Percentiles rank a stretch among this genome's conserved stretches.
These are phyloP conservation scores for Hypomontagnella monticulosa DNA, from an alignment of 495 filamentous ascomycete species.

Conservation along the genomic window DNA sequence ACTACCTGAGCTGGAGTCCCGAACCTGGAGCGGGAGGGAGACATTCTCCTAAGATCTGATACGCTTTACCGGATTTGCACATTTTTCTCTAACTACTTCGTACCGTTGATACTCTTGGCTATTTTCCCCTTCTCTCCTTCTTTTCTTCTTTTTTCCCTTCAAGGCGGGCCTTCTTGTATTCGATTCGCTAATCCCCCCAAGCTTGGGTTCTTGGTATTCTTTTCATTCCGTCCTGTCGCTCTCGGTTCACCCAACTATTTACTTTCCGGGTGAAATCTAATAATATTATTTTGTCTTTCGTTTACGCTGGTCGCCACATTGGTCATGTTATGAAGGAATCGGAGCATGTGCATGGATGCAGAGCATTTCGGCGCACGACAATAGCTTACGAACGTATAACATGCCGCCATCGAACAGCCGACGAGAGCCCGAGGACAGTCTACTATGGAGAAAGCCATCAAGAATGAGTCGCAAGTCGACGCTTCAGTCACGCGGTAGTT, in stretches of 20 bases:
- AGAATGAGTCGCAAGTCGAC: slow-evolving; percentile 26
- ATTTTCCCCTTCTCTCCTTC: slow-evolving; percentile 41
- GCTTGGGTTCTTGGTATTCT: slow-evolving; percentile 36
- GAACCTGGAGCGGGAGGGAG: slow-evolving; percentile 37
- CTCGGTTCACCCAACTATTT: slow-evolving; percentile 15
- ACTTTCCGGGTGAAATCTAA: slow-evolving; percentile 17
- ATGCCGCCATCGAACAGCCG: slow-evolving; percentile 39
- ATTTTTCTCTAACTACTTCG: slow-evolving; percentile 45
- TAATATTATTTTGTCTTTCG: slow-evolving; percentile 24
- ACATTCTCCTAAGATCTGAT: slow-evolving; percentile 42
- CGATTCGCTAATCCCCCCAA: slow-evolving; percentile 29
- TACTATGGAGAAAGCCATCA: slow-evolving; percentile 23
- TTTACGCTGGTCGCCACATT: slow-evolving; percentile 17
- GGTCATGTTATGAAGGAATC: slow-evolving; percentile 40
- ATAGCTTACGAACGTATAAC: slow-evolving; percentile 21
- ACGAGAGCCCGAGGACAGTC: slow-evolving; percentile 28
- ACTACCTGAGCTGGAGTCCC: slow-evolving; percentile 35
- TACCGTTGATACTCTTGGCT: slow-evolving; percentile 32
- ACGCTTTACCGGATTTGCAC: slow-evolving; percentile 43
- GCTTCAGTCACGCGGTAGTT: slow-evolving; percentile 13
- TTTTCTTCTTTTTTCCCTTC: slow-evolving; percentile 36
- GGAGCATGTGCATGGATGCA: slow-evolving; percentile 37
- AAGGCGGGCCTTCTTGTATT: slow-evolving; percentile 45
- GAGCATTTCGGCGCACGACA: slow-evolving; percentile 37
- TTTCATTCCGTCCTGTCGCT: slow-evolving; percentile 33